A percentile compares a stretch with the other conserved stretches of the same genome.
phyloP scores from a whole-genome alignment of 192 early-diverging fungal genomes.

The Martensiomyces pterosporus region DNA sequence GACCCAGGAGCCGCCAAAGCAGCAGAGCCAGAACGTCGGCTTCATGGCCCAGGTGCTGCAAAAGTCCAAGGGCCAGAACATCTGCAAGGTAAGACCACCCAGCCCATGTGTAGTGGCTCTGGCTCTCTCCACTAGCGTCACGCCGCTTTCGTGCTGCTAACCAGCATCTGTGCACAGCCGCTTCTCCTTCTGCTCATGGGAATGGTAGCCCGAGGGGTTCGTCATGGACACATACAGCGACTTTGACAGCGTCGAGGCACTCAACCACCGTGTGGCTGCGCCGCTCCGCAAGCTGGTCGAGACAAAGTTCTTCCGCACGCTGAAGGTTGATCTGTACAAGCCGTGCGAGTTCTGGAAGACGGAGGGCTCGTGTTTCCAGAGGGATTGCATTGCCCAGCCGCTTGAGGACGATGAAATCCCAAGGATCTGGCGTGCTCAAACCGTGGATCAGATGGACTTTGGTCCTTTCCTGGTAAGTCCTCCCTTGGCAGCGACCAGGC shows the following conservation, averaged over 20 bases:
- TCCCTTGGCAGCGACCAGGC: too few relatives aligned
- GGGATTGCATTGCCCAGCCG: conserved; percentile 82
- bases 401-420: conserved; percentile 67
- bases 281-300: conserved; percentile 72
- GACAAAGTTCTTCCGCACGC: conserved; percentile 88
- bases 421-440: conserved; percentile 51
- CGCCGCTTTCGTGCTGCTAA: too few relatives aligned
- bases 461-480: conserved; percentile 52
- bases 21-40: conserved; percentile 41
- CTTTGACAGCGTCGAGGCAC: conserved; percentile 67
- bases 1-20: not conserved
- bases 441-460: conserved; percentile 70
- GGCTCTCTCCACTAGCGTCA: too few relatives aligned
- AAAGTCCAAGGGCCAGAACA: conserved; percentile 51
- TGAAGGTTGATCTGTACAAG: conserved; percentile 82
- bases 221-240: conserved; percentile 55
- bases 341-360: conserved; percentile 90
- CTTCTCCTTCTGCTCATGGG: too few relatives aligned
- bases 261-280: conserved; percentile 69
- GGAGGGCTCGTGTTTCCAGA: conserved; percentile 73
- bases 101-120: too few relatives aligned
- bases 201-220: conserved; percentile 43
- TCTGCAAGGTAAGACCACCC: too few relatives aligned
- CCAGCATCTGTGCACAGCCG: too few relatives aligned
- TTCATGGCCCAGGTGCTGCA: conserved; percentile 54